These are phyloP conservation scores for Pseudogymnoascus sp. DNA, from an alignment of 2,329 filamentous ascomycete genomes.

Conservation along the genomic window DNA sequence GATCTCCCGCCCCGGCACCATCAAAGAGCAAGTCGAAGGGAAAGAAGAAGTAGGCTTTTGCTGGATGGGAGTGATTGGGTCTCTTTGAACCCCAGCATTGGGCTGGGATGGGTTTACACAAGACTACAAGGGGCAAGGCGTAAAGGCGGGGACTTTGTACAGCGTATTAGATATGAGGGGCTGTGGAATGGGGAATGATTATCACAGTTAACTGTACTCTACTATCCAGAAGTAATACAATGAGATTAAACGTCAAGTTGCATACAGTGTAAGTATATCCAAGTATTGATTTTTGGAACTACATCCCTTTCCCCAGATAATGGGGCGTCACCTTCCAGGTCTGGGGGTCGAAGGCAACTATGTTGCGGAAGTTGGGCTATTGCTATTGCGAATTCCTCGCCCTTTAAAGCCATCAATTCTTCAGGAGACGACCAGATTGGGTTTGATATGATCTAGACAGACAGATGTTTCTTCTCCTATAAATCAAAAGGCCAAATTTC, in stretches of 20 bases:
- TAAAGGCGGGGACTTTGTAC: constrained; percentile 2
- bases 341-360: too few species aligned
- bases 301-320: too few species aligned
- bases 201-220: not conserved
- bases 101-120: not conserved
- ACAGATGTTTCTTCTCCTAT: not conserved
- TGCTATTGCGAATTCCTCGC: too few species aligned
- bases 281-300: too few species aligned
- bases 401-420: too few species aligned
- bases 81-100: not conserved
- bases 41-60: not conserved
- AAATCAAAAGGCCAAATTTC: constrained; percentile 5
- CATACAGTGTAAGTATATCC: too few species aligned
- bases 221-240: constrained; percentile 1
- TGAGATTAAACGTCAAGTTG: not conserved
- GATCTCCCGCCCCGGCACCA: constrained; percentile 57
- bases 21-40: constrained; percentile 3
- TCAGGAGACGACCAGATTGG: too few species aligned
- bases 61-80: not conserved
- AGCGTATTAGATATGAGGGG: not conserved
- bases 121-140: not conserved
- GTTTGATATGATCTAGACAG: too few species aligned
- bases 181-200: not conserved
- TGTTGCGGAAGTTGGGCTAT: too few species aligned
- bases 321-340: too few species aligned